A percentile compares a stretch with the other conserved stretches of the same genome.
Evolutionary conservation across 1,139 yeast species (phyloP).

Genomic region (Taphrina wiesneri): DNA sequence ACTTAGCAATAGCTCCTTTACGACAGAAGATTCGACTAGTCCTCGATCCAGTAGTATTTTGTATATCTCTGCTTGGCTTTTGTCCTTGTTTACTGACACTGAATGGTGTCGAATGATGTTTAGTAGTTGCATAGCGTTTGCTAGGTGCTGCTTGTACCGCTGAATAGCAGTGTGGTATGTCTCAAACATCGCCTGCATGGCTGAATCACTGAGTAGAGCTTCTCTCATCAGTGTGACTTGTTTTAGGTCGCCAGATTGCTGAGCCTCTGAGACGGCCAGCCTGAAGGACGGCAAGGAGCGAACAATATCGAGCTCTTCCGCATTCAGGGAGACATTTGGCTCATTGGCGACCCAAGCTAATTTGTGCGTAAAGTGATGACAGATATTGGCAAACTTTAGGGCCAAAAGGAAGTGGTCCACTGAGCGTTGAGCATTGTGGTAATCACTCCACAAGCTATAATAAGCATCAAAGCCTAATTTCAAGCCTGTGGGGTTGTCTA

Average conservation of each 20-base stretch:
- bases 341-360: constrained; percentile 10
- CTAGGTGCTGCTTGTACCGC: constrained; percentile 2
- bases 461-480: constrained; percentile 19
- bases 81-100: not conserved
- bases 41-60: constrained; percentile 17
- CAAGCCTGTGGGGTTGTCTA: not conserved
- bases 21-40: not conserved
- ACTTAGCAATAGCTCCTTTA: constrained; percentile 6
- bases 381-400: not conserved
- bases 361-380: constrained; percentile 10
- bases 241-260: not conserved
- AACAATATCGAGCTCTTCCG: not conserved
- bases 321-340: not conserved
- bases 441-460: constrained; percentile 2
- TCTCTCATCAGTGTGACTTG: not conserved
- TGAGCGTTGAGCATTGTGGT: constrained; percentile 15
- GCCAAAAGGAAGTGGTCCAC: constrained; percentile 14
- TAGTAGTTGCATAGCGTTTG: not conserved
- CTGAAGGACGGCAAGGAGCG: constrained; percentile 28
- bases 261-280: not conserved
- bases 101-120: not conserved
- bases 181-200: not conserved
- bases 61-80: constrained; percentile 8
- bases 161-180: not conserved
- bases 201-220: constrained; percentile 1